Percentiles rank a stretch among this genome's conserved stretches.
Conservation (phyloP, 2,329 filamentous ascomycete genomes). For the Colletotrichum sojae region DNA sequence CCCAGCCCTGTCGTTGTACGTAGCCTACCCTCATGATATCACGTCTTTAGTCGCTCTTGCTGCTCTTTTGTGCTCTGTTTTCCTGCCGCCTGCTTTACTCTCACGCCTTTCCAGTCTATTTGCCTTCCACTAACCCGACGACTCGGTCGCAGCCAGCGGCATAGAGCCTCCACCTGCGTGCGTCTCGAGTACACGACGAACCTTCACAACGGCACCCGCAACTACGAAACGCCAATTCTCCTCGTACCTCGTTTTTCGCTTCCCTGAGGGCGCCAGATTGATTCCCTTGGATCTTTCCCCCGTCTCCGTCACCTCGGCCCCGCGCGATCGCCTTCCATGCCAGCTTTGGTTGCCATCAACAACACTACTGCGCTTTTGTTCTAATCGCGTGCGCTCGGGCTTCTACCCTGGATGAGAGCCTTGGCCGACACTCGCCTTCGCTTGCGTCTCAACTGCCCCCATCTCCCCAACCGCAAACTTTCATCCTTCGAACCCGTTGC, state of each 20-base stretch:
- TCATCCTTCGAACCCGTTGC: constrained; percentile 3
- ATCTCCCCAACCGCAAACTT: constrained; percentile 6
- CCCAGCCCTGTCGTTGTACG: constrained; percentile 39
- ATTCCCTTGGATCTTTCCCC: constrained; percentile 22
- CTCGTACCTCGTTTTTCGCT: constrained; percentile 8
- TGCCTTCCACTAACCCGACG: constrained; percentile 31
- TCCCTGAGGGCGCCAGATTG: constrained; percentile 10
- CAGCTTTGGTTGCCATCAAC: constrained; percentile 18
- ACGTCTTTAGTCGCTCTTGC: constrained; percentile 24
- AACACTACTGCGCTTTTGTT: constrained; percentile 19
- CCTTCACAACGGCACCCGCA: constrained; percentile 39
- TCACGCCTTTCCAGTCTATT: neutral
- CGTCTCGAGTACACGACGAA: constrained; percentile 37
- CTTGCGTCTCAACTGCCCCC: constrained; percentile 25
- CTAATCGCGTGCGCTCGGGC: constrained; percentile 24
- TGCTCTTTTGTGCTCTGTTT: constrained; percentile 29
- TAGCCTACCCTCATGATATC: constrained; percentile 39
- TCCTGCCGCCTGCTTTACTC: constrained; percentile 8
- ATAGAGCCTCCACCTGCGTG: constrained; percentile 40
- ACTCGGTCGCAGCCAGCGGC: constrained; percentile 34
- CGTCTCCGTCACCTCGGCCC: constrained; percentile 7
- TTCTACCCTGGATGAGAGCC: constrained; percentile 26
- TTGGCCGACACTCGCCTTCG: constrained; percentile 18
- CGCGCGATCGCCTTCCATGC: constrained; percentile 29
- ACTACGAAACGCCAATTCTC: constrained; percentile 39